phyloP scores from a whole-genome alignment of 2,329 filamentous ascomycete genomes.

The Penicillium aurantiogriseum region DNA sequence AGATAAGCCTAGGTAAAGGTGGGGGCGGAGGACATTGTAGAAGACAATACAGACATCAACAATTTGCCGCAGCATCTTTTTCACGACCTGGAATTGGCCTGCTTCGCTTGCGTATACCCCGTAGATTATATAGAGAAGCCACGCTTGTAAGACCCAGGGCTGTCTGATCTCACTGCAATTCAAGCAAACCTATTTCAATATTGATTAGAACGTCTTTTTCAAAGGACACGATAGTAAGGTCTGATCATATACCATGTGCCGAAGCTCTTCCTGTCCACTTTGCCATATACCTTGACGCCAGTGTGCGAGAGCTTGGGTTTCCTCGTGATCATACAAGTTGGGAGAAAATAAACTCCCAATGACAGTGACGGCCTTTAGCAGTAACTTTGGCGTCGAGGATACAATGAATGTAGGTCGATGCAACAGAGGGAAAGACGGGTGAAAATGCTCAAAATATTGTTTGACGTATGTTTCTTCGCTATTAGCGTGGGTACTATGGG shows the following conservation, averaged over 20 bases:
- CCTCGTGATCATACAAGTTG: not conserved
- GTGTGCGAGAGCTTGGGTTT: not conserved
- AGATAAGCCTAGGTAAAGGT: not conserved
- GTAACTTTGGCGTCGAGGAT: no score
- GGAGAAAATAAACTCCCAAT: constrained; percentile 14
- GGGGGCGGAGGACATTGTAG: no score
- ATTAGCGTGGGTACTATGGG: no score
- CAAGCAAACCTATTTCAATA: constrained; percentile 18
- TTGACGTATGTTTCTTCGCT: no score
- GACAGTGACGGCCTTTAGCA: not conserved
- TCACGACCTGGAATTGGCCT: no score
- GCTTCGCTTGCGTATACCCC: constrained; percentile 20
- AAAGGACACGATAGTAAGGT: not conserved
- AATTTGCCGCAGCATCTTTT: no score
- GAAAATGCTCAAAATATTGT: no score
- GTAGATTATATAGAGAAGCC: constrained; percentile 33
- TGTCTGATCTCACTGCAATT: constrained; percentile 25
- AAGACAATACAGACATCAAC: no score
- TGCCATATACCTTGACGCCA: constrained; percentile 13
- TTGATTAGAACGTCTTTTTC: not conserved
- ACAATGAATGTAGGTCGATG: no score
- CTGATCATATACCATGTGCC: constrained; percentile 1
- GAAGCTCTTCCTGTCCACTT: constrained; percentile 7
- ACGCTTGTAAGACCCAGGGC: constrained; percentile 31
- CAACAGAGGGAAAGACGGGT: no score